A percentile compares a stretch with the other conserved stretches of the same genome.
These are phyloP conservation scores for Phlebopus sp. DNA, from an alignment of 1,284 basidiomycete species.

Conservation along the genomic window DNA sequence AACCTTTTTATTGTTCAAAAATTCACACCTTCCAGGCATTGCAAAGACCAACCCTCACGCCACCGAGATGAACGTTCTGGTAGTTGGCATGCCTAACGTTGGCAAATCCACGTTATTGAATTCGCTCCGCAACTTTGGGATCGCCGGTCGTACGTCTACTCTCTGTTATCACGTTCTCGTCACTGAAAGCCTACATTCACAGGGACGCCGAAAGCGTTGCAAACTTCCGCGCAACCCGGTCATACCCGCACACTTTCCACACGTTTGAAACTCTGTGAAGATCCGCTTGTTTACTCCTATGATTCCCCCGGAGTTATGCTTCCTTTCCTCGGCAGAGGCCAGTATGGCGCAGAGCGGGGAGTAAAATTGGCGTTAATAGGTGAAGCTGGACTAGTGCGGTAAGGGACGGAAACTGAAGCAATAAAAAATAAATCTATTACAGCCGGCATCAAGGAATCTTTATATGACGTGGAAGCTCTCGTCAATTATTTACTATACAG, in stretches of 20 bases:
- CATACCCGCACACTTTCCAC: conserved; percentile 83
- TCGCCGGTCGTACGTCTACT: conserved; percentile 70
- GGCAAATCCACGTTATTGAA: conserved; percentile 96
- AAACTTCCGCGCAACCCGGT: conserved; percentile 87
- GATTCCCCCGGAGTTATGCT: conserved; percentile 98
- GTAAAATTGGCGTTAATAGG: conserved; percentile 92
- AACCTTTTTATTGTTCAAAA: background rate
- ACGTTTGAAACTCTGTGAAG: conserved; percentile 74
- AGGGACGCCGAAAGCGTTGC: conserved; percentile 81
- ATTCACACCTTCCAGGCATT: conserved; percentile 47
- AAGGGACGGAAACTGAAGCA: background rate
- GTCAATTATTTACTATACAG: conserved; percentile 89
- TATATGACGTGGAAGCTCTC: conserved; percentile 84
- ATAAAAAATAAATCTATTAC: conserved; percentile 17
- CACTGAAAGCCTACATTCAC: background rate
- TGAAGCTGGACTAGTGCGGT: conserved; percentile 35
- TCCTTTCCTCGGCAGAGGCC: conserved; percentile 88
- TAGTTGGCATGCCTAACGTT: conserved; percentile 98
- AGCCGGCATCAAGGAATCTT: conserved; percentile 94
- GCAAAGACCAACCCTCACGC: conserved; percentile 65
- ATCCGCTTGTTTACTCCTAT: conserved; percentile 88
- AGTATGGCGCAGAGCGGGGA: conserved; percentile 83
- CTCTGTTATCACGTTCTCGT: background rate
- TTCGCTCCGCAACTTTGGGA: conserved; percentile 85
- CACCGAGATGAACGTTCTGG: conserved; percentile 81